Conservation (phyloP, 2,329 filamentous ascomycete genomes). For the Chaetoscypha palmicola region DNA sequence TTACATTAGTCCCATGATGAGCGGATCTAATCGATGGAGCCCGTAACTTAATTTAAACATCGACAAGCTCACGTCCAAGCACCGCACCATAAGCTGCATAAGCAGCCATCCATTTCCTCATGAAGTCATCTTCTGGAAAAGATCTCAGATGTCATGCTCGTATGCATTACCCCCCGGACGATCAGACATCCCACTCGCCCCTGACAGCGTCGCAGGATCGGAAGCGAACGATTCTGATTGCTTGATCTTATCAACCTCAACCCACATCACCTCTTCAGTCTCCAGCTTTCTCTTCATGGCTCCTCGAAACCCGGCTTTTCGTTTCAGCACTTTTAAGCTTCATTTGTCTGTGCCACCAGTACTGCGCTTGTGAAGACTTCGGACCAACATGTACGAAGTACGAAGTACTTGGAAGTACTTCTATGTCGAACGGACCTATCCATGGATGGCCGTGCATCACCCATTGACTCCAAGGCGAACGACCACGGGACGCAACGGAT, state of each 20-base stretch:
- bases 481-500: background rate
- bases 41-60: too few species aligned
- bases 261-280: background rate
- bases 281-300: too few species aligned
- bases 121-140: too few species aligned
- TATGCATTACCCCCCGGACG: background rate
- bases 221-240: background rate
- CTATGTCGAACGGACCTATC: too few species aligned
- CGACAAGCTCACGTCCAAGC: too few species aligned
- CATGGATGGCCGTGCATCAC: background rate
- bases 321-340: background rate
- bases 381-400: background rate
- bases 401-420: too few species aligned
- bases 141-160: background rate
- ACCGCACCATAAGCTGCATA: too few species aligned
- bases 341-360: background rate
- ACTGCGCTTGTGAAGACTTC: background rate
- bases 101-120: too few species aligned
- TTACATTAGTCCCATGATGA: too few species aligned
- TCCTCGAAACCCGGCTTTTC: background rate
- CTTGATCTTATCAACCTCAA: background rate
- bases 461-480: too few species aligned
- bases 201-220: background rate
- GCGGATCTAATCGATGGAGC: too few species aligned
- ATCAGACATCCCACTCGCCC: background rate